Evolutionary conservation across 768 basidiomycete genomes (phyloP), one percentile per base, ranked within the genome.

Genomic region (Lentinula sp.): DNA sequence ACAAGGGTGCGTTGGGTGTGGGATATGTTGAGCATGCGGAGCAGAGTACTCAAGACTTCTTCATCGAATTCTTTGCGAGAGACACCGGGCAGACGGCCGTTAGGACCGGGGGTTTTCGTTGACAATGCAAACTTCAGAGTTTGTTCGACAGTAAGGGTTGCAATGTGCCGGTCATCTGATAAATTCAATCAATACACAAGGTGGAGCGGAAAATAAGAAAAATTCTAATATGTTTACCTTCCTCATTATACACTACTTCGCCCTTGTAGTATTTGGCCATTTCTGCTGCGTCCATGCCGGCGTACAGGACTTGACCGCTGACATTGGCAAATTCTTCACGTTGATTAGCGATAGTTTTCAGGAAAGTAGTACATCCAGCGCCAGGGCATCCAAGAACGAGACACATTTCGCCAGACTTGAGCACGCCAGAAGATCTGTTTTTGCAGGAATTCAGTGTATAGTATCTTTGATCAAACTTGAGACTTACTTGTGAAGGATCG

Each of bases 331-430:
- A 95, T 11, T 82, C 88, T 7, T 75, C 76, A 3, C 90, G 80
- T 62, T 86, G 80, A 69, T 95, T 93, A 18, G 94, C 83, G 62
- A 96, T 87, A 0, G 85, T 73, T 72, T 92, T 93, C 21, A 96
- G 78, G 75, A 96, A 93, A 0, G 94, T 90, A 0, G 87, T 84
- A 69, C 94, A 95, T 37, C 93, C 93, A 5, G 90, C 81, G 1
- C 88, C 89, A 4, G 93, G 93, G 59, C 90, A 86, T 18, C 93
- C 93, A 11, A 91, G 77, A 21, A 90, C 91, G 5, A 93, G 80
- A 68, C 91, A 87, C 92, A 95, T 94, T 77, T 95, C 88, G 16
- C 91, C 86, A 0, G 89, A 83, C 63, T 88, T 86, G 43, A 92
- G 72, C 16, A 86, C 75, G 43, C 91, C 92, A 6, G 84, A 85